Base-by-base conservation (phyloP, 441 rosid species). In the Pelargonium cotyledonis region DNA sequence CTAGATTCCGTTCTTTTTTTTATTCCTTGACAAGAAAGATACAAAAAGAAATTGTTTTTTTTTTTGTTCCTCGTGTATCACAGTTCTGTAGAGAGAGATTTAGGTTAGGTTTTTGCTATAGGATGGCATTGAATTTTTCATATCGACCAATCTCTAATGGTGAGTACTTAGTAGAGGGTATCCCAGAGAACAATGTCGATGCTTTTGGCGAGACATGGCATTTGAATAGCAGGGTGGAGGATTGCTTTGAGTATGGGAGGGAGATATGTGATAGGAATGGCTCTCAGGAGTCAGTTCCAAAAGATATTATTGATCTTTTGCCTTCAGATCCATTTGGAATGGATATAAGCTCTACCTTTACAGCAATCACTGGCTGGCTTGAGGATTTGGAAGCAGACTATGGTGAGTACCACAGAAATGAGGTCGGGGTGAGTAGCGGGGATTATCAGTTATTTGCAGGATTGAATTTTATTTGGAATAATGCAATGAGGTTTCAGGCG, bases 251-350 rank as follows among this genome's bases (percentile, higher is more conserved):
- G 72, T 85, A 80, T 79, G 92, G 86, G 67, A 84, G 85, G 76
- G 86, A 82, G 63, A 74, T 63, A 44, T 68, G 77, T 41, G 83
- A 75, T 65, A 70, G 79, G 61, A 75, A 82, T 51, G 82, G 81
- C 67, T 76, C 92, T 5, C 92, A 83, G 76, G 96, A 89, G 40
- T 80, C 93, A 0, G 76, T 84, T 78, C 83, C 92, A 19, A 81
- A 80, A 43, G 97, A 92, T 68, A 85, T 95, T 74, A 16, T 53
- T 53, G 60, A 53, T 77, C 83, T 90, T 80, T 76, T 95, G 88
- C 99, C 99, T 0, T 84, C 96, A 0, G 99, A 95, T 91, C 99
- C 99, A 1, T 95, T 95, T 69, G 98, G 89, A 47, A 95, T 95
- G 99, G 92, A 87, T 69, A 91, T 95, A 43, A 84, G 76, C 75